A percentile compares a stretch with the other conserved stretches of the same genome.
phyloP scores from a whole-genome alignment of 306 rosid genomes.

The Trifolium subterraneum region DNA sequence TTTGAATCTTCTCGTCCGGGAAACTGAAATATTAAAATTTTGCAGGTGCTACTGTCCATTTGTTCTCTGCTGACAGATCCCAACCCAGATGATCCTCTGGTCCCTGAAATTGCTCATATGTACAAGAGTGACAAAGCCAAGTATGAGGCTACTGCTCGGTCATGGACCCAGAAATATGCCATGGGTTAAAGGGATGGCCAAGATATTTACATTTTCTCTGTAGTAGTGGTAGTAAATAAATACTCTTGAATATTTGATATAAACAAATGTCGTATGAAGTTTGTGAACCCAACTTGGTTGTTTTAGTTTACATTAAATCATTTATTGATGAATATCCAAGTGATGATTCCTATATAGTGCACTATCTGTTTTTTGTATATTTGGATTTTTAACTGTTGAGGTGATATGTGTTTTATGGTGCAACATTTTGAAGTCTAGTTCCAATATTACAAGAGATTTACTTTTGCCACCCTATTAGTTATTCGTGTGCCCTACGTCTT shows the following conservation, averaged over 20 bases:
- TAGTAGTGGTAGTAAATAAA: constrained; percentile 28
- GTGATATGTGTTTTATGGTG: too few species aligned
- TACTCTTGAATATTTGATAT: constrained; percentile 23
- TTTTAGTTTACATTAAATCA: constrained; percentile 1
- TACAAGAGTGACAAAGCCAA: constrained; percentile 41
- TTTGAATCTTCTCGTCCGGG: not conserved
- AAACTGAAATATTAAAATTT: not conserved
- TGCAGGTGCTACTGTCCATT: constrained; percentile 35
- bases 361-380: not conserved
- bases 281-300: not conserved
- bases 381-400: not conserved
- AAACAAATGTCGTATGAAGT: constrained; percentile 12
- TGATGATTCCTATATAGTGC: not conserved
- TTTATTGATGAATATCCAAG: not conserved
- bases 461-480: too few species aligned
- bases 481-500: too few species aligned
- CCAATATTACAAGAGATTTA: too few species aligned
- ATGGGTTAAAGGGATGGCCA: constrained; percentile 35
- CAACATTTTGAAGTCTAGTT: too few species aligned
- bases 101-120: constrained; percentile 45
- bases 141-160: constrained; percentile 40
- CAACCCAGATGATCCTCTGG: constrained; percentile 47
- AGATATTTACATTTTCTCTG: not conserved
- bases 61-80: constrained; percentile 46
- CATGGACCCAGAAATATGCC: constrained; percentile 48